Evolutionary conservation across 208 protist species (phyloP).

Genomic region (Trypanosoma cruzi): DNA sequence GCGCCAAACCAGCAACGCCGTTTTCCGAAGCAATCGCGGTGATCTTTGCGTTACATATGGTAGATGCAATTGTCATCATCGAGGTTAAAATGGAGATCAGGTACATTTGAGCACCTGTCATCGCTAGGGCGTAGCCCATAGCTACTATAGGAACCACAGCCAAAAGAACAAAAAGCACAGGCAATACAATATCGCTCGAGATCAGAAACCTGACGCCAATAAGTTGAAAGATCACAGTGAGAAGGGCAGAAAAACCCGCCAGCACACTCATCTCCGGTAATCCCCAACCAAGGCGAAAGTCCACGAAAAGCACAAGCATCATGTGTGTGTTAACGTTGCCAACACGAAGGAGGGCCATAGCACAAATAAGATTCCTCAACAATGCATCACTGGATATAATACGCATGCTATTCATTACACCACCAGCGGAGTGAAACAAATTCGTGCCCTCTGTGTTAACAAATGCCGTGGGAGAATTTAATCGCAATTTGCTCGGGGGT

Average conservation of each 20-base stretch:
- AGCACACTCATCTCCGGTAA: constrained; percentile 38
- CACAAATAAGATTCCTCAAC: constrained; percentile 29
- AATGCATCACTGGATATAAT: constrained; percentile 25
- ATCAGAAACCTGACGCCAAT: constrained; percentile 34
- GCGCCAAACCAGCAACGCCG: constrained; percentile 34
- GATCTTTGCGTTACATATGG: constrained; percentile 42
- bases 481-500: neutral
- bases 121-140: constrained; percentile 24
- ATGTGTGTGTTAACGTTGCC: constrained; percentile 45
- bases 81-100: constrained; percentile 25
- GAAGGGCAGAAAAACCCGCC: constrained; percentile 27
- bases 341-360: constrained; percentile 36
- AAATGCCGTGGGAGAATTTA: neutral
- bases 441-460: neutral
- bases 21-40: constrained; percentile 31
- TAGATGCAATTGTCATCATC: constrained; percentile 26
- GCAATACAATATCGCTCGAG: constrained; percentile 28
- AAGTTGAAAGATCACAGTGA: constrained; percentile 36
- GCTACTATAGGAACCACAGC: constrained; percentile 23
- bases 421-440: neutral
- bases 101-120: constrained; percentile 30
- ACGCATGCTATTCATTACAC: constrained; percentile 15
- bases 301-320: constrained; percentile 52
- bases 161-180: constrained; percentile 28
- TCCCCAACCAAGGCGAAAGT: constrained; percentile 36